phyloP scores from a whole-genome alignment of 2,329 filamentous ascomycete genomes.

The Penicillium sp. region DNA sequence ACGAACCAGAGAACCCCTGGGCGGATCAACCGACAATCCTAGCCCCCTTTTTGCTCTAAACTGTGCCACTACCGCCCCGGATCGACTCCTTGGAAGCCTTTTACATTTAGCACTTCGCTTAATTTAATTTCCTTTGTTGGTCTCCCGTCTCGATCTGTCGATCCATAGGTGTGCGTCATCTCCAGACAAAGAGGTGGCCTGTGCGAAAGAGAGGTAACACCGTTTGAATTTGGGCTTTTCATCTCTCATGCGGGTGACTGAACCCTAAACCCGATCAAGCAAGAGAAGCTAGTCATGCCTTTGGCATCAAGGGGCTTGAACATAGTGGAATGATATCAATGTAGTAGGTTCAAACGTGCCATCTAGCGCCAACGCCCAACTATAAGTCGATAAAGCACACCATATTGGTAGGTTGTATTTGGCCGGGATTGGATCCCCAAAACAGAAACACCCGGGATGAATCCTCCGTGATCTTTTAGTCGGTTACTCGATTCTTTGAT shows the following conservation, averaged over 20 bases:
- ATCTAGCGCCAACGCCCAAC: not conserved
- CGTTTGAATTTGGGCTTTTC: slow-evolving; percentile 14
- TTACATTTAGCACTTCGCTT: not conserved
- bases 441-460: not conserved
- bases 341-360: not conserved
- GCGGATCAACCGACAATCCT: slow-evolving; percentile 31
- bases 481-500: not conserved
- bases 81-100: slow-evolving; percentile 19
- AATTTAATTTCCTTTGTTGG: not conserved
- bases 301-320: not conserved
- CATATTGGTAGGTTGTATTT: not conserved
- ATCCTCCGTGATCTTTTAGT: slow-evolving; percentile 12
- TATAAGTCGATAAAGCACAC: not conserved
- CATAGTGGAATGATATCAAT: not conserved
- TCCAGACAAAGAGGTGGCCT: slow-evolving; percentile 12
- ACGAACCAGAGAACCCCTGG: slow-evolving; percentile 27
- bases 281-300: not conserved
- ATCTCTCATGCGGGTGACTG: not conserved
- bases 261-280: slow-evolving; percentile 2
- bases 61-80: slow-evolving; percentile 27
- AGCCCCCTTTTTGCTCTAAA: slow-evolving; percentile 14
- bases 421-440: not conserved
- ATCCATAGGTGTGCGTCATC: slow-evolving; percentile 17
- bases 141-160: slow-evolving; percentile 9
- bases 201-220: slow-evolving; percentile 15